Evolutionary conservation across 176 grass and related monocot genomes (phyloP).

Genomic region (Carex pumila): DNA sequence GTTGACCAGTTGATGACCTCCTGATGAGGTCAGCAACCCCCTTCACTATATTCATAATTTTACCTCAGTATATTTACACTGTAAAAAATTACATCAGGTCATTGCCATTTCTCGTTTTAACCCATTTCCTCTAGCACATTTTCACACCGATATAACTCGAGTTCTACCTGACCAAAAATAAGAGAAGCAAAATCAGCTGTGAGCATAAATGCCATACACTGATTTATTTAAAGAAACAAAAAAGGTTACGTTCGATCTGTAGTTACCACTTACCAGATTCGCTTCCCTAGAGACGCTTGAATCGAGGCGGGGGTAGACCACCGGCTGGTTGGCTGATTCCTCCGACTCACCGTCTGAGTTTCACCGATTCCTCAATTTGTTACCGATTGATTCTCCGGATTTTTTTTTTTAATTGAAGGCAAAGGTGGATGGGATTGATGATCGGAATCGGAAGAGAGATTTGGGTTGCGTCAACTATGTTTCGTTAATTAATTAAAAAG

Average conservation of each 20-base stretch:
- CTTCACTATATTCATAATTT: slow-evolving; percentile 71
- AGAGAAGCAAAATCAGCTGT: not conserved
- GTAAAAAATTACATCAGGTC: slow-evolving; percentile 2
- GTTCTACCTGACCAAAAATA: not conserved
- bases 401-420: not conserved
- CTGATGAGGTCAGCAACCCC: slow-evolving; percentile 83
- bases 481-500: not conserved
- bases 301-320: not conserved
- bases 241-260: not conserved
- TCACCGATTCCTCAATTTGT: not conserved
- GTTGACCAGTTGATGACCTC: slow-evolving; percentile 44
- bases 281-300: not conserved
- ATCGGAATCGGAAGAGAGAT: not conserved
- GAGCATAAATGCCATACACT: not conserved
- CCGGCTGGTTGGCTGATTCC: not conserved
- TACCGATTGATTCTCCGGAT: not conserved
- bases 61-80: not conserved
- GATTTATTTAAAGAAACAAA: not conserved
- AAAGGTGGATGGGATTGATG: not conserved
- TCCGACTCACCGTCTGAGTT: not conserved
- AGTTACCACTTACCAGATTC: not conserved
- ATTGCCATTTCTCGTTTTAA: not conserved
- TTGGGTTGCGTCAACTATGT: not conserved
- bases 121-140: not conserved
- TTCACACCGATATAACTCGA: not conserved